These are phyloP conservation scores for Asterochloris sp. DNA, from an alignment of 139 green algal species.

Conservation along the genomic window DNA sequence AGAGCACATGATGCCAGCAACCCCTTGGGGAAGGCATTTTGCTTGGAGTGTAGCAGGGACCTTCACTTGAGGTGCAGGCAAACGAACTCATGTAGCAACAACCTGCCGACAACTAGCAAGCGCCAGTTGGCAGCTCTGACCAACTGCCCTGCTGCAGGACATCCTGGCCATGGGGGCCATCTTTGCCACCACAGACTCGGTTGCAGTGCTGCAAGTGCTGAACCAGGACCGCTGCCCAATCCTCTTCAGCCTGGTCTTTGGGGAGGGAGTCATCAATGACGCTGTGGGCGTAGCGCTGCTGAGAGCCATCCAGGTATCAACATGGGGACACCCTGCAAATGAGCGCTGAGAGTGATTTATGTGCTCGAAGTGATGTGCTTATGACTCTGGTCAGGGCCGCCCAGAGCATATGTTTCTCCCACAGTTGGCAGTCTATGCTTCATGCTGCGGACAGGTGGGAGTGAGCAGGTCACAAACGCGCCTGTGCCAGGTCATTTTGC, in stretches of 20 bases:
- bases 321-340: no score
- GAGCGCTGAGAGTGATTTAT: not conserved
- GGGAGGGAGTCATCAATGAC: constrained; percentile 91
- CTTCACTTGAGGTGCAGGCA: no score
- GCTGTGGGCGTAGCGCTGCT: constrained; percentile 84
- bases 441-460: no score
- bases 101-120: no score
- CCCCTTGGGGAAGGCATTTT: no score
- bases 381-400: not conserved
- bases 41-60: no score
- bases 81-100: no score
- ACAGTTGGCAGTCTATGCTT: no score
- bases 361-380: not conserved
- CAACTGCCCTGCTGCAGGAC: constrained; percentile 25
- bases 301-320: constrained; percentile 51
- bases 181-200: constrained; percentile 84
- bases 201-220: constrained; percentile 80
- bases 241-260: constrained; percentile 87
- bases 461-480: no score
- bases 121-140: no score
- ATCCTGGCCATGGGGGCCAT: constrained; percentile 77
- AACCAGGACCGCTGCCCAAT: constrained; percentile 48
- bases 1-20: no score
- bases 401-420: not conserved
- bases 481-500: no score